Percentiles rank a stretch among this genome's conserved stretches.
These are phyloP conservation scores for Phaeolepiota aurea DNA, from an alignment of 768 basidiomycete genomes.

Conservation along the genomic window DNA sequence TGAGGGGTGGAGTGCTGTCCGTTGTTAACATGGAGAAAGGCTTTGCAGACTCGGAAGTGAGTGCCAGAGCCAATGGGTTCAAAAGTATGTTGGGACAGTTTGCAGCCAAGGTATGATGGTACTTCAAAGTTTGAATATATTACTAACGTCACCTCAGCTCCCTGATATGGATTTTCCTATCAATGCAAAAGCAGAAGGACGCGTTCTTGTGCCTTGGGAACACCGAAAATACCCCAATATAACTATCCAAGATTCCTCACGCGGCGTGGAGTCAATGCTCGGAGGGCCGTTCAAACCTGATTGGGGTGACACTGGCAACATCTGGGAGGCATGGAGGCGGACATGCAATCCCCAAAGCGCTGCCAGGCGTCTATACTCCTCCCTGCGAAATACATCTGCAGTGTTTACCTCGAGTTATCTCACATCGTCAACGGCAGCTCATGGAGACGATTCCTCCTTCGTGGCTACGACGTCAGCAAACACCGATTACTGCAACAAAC, in stretches of 20 bases:
- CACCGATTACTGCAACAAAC: slow-evolving; percentile 72
- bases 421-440: slow-evolving; percentile 13
- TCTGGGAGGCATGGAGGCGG: slow-evolving; percentile 94
- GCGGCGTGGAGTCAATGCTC: slow-evolving; percentile 50
- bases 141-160: slow-evolving; percentile 34
- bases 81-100: slow-evolving; percentile 68
- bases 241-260: slow-evolving; percentile 41
- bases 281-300: slow-evolving; percentile 66
- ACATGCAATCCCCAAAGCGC: slow-evolving; percentile 75
- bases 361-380: slow-evolving; percentile 78
- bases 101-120: slow-evolving; percentile 40
- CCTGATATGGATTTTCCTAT: slow-evolving; percentile 95
- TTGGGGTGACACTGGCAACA: slow-evolving; percentile 76
- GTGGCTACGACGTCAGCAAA: slow-evolving; percentile 47
- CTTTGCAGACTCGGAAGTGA: slow-evolving; percentile 58
- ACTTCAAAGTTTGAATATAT: not conserved
- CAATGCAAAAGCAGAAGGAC: slow-evolving; percentile 90
- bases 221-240: slow-evolving; percentile 65
- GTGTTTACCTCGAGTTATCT: slow-evolving; percentile 7
- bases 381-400: slow-evolving; percentile 47
- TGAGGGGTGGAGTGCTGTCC: slow-evolving; percentile 52
- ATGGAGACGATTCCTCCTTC: slow-evolving; percentile 60
- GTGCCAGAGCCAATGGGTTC: slow-evolving; percentile 75
- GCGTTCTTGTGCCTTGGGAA: slow-evolving; percentile 92
- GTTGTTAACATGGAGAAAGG: slow-evolving; percentile 53